Evolutionary conservation across 345 rosid genomes (phyloP), one percentile per base, ranked within the genome.

Genomic region (Brassica juncea): DNA sequence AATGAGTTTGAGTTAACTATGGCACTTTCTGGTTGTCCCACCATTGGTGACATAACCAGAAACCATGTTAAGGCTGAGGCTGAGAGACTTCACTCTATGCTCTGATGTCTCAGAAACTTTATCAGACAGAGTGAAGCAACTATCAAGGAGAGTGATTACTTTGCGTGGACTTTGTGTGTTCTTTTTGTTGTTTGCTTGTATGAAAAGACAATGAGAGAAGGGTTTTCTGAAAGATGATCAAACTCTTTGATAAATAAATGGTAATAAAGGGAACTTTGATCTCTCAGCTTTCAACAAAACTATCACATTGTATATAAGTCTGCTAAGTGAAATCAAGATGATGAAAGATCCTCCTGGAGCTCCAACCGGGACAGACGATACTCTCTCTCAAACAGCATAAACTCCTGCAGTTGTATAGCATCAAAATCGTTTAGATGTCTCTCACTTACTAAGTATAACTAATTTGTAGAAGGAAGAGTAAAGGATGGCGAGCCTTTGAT

Each of bases 11-110:
- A 89, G 86, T 85, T 87, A 1, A 84, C 94, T 0, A 91, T 90
- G 97, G 93, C 97, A 5, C 93, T 92, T 21, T 85, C 87, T 15
- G 98, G 97, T 30, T 92, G 93, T 81, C 87, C 93, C n/a, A 75
- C 68, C 60, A 9, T 91, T 57, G 77, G 83, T 73, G 87, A 89
- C 72, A 87, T 92, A 32, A 86, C 86, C 55, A 90, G 97, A 75
- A 80, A 80, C 54, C 95, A 87, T 42, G 88, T 92, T 16, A 84
- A 44, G 71, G 88, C 90, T 0, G 71, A 66, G 82, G 57, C 28
- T 9, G 92, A 88, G 47, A 85, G 82, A 75, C 77, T 79, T 70
- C 86, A 69, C 9, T 90, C 92, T 27, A 58, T 83, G 89, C 89
- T 91, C 63, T 78, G 35, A 78, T 74, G 28, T 78, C 66, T 55